phyloP scores from a whole-genome alignment of 768 basidiomycete species.

The Tremella mesenterica region DNA sequence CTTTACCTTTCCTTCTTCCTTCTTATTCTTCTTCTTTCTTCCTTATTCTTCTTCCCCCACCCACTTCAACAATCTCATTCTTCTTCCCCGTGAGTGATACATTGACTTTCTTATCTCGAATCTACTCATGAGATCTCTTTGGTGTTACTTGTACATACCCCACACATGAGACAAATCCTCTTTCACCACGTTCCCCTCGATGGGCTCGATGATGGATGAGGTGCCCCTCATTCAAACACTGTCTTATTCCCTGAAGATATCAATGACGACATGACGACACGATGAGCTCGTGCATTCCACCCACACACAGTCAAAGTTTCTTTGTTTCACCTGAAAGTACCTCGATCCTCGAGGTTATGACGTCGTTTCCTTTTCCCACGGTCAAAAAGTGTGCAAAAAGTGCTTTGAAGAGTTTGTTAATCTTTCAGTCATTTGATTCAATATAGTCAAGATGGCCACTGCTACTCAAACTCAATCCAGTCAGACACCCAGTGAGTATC shows the following conservation, averaged over 20 bases:
- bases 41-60: background rate
- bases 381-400: background rate
- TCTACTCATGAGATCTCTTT: too few relatives aligned
- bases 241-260: too few relatives aligned
- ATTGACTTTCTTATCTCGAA: too few relatives aligned
- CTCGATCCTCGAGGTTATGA: too few relatives aligned
- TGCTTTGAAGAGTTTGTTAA: background rate
- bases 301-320: too few relatives aligned
- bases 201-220: background rate
- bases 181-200: too few relatives aligned
- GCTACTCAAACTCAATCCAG: background rate
- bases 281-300: background rate
- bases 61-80: too few relatives aligned
- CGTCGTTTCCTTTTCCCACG: background rate
- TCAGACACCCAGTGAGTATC: background rate
- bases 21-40: background rate
- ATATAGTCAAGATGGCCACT: background rate
- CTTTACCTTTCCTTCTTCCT: background rate
- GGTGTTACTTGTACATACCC: too few relatives aligned
- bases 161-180: too few relatives aligned
- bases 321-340: too few relatives aligned
- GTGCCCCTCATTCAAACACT: too few relatives aligned
- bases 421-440: background rate
- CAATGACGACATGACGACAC: background rate
- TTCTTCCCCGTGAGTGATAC: too few relatives aligned